Evolutionary conservation across 2,329 filamentous ascomycete species (phyloP), one percentile per base, ranked within the genome.

Genomic region (Ustilaginoidea virens): DNA sequence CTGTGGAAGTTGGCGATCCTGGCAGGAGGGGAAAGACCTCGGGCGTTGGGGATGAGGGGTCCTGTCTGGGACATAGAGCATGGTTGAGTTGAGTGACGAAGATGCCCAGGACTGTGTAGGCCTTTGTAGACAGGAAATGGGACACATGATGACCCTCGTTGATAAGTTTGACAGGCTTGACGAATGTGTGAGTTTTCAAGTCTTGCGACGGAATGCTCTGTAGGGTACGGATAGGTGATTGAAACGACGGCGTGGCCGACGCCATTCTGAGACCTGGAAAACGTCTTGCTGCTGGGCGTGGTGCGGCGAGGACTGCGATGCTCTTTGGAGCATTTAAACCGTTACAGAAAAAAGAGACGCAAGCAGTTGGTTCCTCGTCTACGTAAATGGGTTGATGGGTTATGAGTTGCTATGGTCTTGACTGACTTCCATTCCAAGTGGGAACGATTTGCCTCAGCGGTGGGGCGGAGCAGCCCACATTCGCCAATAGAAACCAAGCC

Each of bases 11-110:
- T 43, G 36, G 52, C 25, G 56, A 31, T 8, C 25, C 46, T 17
- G 66, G 54, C 5, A 56, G 51, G 35, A 57, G 43, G 25, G 46
- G 42, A 35, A 64, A 64, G 30, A 64, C 61, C 32, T 36, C 40
- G 18, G 52, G 49, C 21, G 39, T 35, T 32, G 42, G 32, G 9
- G 43, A 39, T 22, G 34, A 36, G n/a, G 38, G n/a, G 38, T 69
- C 66, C 24, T 59, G 48, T 25, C 71, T 61, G 1, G 87, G 86
- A 39, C 87, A 80, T 56, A 96, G 72, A 8, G 86, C 69, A 33
- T 77, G 73, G 51, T 93, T 96, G 27, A 98, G 73, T 55, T 96
- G 90, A 39, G 92, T 64, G 26, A 96, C 60, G 50, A 93, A 96
- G 26, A 71, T 67, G 52, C 82, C 79, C 30, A 98, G 80, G 47